Base-by-base conservation (phyloP, 164 flowering plant genomes). In the Saururus chinensis region DNA sequence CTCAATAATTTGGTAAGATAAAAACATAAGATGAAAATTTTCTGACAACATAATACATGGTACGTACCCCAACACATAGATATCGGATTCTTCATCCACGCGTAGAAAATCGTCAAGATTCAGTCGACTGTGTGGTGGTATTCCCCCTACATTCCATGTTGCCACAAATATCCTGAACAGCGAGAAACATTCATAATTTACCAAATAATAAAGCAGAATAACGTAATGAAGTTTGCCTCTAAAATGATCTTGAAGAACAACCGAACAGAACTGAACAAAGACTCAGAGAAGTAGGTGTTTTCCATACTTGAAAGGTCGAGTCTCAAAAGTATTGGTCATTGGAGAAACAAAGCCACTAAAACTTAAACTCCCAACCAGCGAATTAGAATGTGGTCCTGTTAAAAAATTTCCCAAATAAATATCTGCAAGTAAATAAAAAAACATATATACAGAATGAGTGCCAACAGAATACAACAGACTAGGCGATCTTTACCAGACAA, bases 131-230 rank as follows among this genome's bases (percentile, higher is more conserved):
- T 76, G 75, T 25, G 96, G 96, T 62, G 85, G 60, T 65, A 77
- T 83, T 35, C 96, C 96, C 56, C 88, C 96, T 1, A 81, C 96
- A 71, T 88, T 88, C 96, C 92, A 88, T 26, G 96, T 88, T 48
- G 87, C 90, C 17, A 83, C 88, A 68, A 83, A 86, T 24, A 81
- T 77, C 61, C 95, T 88, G 55, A 7, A 68, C 12, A 45, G 52
- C 26, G 24, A 61, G 42, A 35, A 58, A 37, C 17, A 58, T 19
- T 8, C n/a, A 58, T 12, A 60, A 37, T 41, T 4, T 57, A 64
- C 22, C 23, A 41, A 51, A 30, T 35, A 23, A 58, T n/a, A 30
- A 23, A 53, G 22, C 26, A 0, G 20, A 58, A 26, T 30, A 52
- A 21, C 4, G 49, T 3, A 17, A 45, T 45, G 17, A 30, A 30